Base-by-base conservation (phyloP, 1,284 basidiomycete species). In the Ustilago cynodontis region DNA sequence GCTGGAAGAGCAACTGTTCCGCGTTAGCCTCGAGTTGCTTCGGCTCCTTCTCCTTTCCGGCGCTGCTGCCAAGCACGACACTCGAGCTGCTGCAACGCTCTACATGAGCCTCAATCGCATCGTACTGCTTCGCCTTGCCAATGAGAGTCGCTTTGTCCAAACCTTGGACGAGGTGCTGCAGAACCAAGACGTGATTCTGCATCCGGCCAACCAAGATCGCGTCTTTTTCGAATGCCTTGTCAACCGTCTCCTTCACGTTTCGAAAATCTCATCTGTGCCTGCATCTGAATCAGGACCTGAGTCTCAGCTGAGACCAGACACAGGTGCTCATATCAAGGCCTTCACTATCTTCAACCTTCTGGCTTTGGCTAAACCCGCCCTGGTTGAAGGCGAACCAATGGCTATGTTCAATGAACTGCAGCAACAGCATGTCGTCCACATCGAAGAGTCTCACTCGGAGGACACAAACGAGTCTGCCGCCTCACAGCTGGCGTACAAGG, bases 21-120 rank as follows among this genome's bases (percentile, higher is more conserved):
- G 28, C 28, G 56, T 56, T 4, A 26, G 65, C 6, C 60, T 74
- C 6, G 56, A 55, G 16, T 26, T 76, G 59, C 72, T 78, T 18
- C 41, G 53, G 16, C 45, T 73, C 9, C 65, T 69, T 1, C 37
- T 54, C 13, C 9, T 58, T 13, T 18, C 56, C 14, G 58, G 43
- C 39, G 28, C 29, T 39, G 43, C 4, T 11, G 53, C 65, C 4
- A 67, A 31, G 56, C 43, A 35, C 4, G 33, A 26, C 9, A 31
- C 18, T 2, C 61, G 47, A 18, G 61, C 65, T 9, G 56, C 61
- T 14, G 47, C 53, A 2, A 65, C 67, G 14, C 72, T 80, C 13
- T 71, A 72, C 54, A 66, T 71, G 54, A 78, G 74, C 56, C 66
- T 81, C 11, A 77, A 81, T 39, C 72, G 78, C n/a, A 75, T 79